These are phyloP conservation scores for Heliamphora pulchella DNA, from an alignment of 179 eudicot species.

Conservation along the genomic window DNA sequence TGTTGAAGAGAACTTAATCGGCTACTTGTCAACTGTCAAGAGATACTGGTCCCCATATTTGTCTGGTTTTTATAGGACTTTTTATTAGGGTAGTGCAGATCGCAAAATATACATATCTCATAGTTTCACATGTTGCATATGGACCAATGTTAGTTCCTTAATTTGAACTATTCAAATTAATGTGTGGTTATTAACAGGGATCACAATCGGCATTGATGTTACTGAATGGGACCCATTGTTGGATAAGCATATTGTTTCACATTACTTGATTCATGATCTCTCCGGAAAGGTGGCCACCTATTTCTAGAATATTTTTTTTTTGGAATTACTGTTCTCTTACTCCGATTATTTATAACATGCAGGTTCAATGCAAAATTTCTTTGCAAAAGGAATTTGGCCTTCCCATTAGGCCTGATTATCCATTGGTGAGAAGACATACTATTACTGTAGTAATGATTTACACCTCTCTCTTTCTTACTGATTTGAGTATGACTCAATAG, in stretches of 20 bases:
- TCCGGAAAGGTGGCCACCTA: constrained; percentile 75
- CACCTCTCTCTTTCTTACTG: neutral
- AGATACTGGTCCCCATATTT: neutral
- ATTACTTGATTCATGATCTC: constrained; percentile 68
- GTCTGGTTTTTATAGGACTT: neutral
- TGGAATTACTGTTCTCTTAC: constrained; percentile 8
- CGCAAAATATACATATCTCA: no score
- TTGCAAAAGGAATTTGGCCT: constrained; percentile 91
- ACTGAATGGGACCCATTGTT: constrained; percentile 75
- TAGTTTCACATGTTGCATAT: neutral
- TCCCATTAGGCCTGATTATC: constrained; percentile 77
- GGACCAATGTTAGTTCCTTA: neutral
- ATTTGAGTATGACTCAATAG: constrained; percentile 28
- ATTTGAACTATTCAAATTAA: neutral
- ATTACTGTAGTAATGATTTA: neutral
- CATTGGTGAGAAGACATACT: constrained; percentile 57
- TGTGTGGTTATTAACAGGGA: constrained; percentile 42
- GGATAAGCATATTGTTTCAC: constrained; percentile 61
- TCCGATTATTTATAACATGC: constrained; percentile 17
- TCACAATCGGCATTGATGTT: constrained; percentile 73
- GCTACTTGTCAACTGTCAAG: neutral
- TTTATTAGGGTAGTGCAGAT: neutral
- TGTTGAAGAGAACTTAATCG: neutral
- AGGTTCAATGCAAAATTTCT: constrained; percentile 74
- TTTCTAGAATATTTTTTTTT: neutral